phyloP scores from a whole-genome alignment of 129 eudicot species.

The Chrysanthemum lavandulifolium region DNA sequence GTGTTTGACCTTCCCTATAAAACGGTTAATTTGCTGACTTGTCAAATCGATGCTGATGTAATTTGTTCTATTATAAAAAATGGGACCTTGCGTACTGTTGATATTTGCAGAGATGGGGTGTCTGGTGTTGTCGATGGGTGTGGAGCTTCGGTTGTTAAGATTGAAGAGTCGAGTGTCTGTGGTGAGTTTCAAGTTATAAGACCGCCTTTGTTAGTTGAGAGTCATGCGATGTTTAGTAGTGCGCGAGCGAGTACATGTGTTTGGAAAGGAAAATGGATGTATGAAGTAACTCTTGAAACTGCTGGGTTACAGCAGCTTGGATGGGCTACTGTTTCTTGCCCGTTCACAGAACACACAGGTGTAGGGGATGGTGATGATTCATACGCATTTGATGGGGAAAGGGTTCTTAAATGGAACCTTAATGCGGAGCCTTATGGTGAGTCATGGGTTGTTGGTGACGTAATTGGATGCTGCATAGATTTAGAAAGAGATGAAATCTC shows the following conservation, averaged over 20 bases:
- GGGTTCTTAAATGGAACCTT: constrained; percentile 86
- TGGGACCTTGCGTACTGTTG: constrained; percentile 18
- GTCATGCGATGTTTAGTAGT: constrained; percentile 85
- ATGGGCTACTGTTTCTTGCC: constrained; percentile 86
- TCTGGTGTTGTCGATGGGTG: constrained; percentile 48
- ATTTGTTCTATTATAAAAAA: constrained; percentile 65
- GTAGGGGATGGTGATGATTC: constrained; percentile 99
- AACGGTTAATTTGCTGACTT: constrained; percentile 45
- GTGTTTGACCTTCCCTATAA: constrained; percentile 70
- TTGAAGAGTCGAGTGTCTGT: constrained; percentile 82
- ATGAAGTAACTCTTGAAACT: constrained; percentile 95
- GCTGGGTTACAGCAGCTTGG: constrained; percentile 91
- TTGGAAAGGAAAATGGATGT: constrained; percentile 99
- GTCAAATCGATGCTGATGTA: constrained; percentile 47
- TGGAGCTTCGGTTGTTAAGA: constrained; percentile 41
- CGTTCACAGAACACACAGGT: constrained; percentile 81
- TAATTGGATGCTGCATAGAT: constrained; percentile 95
- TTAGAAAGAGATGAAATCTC: constrained; percentile 69
- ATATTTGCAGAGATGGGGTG: constrained; percentile 53
- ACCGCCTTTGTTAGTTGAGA: constrained; percentile 63
- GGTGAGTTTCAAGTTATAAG: constrained; percentile 73
- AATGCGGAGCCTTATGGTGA: constrained; percentile 84
- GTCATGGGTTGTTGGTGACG: constrained; percentile 93
- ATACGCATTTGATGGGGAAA: constrained; percentile 90
- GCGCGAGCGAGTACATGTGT: constrained; percentile 90